Evolutionary conservation across 768 basidiomycete species (phyloP).

Genomic region (Leccinum broughii): DNA sequence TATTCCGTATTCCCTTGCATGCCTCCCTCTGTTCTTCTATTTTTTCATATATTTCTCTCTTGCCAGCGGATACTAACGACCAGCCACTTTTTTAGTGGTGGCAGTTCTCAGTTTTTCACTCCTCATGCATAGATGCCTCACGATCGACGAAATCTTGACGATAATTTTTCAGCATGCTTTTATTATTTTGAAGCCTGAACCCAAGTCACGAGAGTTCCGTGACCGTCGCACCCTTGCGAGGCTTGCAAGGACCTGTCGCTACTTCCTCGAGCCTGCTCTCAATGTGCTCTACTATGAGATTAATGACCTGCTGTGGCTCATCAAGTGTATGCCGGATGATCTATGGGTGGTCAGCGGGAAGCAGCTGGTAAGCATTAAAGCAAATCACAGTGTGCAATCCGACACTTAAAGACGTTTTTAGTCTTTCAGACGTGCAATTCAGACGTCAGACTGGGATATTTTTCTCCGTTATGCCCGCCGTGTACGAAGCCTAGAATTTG

Average conservation of each 20-base stretch:
- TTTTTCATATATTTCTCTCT: background rate
- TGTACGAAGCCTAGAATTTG: constrained; percentile 34
- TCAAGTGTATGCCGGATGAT: constrained; percentile 33
- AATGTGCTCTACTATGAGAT: constrained; percentile 34
- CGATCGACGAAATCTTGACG: constrained; percentile 35
- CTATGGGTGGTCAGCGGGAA: constrained; percentile 34
- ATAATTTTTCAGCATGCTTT: constrained; percentile 34
- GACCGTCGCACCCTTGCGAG: constrained; percentile 33
- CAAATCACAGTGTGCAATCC: constrained; percentile 6
- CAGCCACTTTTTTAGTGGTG: constrained; percentile 10
- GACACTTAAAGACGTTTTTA: constrained; percentile 9
- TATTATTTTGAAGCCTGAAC: constrained; percentile 28
- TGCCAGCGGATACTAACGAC: constrained; percentile 2
- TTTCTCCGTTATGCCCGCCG: constrained; percentile 31
- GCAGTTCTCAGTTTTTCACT: constrained; percentile 13
- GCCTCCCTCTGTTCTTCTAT: background rate
- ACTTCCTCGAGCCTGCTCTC: constrained; percentile 35
- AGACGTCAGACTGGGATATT: constrained; percentile 28
- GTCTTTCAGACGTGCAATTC: constrained; percentile 25
- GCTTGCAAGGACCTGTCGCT: constrained; percentile 33
- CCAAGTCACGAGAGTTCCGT: constrained; percentile 30
- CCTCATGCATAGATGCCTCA: constrained; percentile 35
- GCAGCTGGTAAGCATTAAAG: constrained; percentile 24
- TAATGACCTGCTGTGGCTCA: constrained; percentile 33
- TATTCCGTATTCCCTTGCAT: constrained; percentile 6